Base-by-base conservation (phyloP, 208 protist species). In the Herpetomonas tarakana region DNA sequence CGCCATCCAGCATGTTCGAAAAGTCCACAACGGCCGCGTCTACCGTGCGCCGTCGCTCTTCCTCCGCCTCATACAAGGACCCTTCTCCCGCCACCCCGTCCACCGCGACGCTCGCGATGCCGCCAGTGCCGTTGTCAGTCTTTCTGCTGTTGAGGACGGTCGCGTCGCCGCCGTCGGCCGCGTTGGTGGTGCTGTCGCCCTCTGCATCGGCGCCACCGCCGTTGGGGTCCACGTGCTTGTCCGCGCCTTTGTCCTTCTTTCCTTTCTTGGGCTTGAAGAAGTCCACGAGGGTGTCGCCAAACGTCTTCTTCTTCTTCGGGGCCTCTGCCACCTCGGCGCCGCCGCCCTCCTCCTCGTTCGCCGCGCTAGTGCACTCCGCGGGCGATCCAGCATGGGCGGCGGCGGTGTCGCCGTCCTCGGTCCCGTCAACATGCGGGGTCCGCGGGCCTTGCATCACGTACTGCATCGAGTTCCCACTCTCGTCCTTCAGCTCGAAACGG, bases 11-110 rank as follows among this genome's bases (percentile, higher is more conserved):
- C 19, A 74, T 50, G 64, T 85, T 84, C 3, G 73, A 55, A 0
- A 73, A 54, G 2, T 46, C 29, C 62, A 73, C 73, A 30, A 58
- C 51, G 24, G 78, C 71, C 47, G 82, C 83, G 22, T 78, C 27
- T 26, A 77, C 70, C 21, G 55, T 58, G 50, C 73, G 38, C n/a
- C 30, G 18, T 1, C 51, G 24, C 18, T 54, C 46, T 24, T 21
- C 27, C 11, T 53, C 24, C 41, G 58, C 29, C 26, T 54, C 50
- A 49, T 27, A 19, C 49, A 50, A 4, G 38, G 38, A 16, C 53
- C 47, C 11, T 2, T 47, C 31, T 58, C 53, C n/a, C 2, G 29
- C 30, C 22, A 24, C 56, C 0, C 49, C 56, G 2, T 61, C 56
- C n/a, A n/a, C n/a, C n/a, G n/a, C n/a, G 11, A 3, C 25, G 29